These are phyloP conservation scores for Penicillium sp. DNA, from an alignment of 2,329 filamentous ascomycete species.

Conservation along the genomic window DNA sequence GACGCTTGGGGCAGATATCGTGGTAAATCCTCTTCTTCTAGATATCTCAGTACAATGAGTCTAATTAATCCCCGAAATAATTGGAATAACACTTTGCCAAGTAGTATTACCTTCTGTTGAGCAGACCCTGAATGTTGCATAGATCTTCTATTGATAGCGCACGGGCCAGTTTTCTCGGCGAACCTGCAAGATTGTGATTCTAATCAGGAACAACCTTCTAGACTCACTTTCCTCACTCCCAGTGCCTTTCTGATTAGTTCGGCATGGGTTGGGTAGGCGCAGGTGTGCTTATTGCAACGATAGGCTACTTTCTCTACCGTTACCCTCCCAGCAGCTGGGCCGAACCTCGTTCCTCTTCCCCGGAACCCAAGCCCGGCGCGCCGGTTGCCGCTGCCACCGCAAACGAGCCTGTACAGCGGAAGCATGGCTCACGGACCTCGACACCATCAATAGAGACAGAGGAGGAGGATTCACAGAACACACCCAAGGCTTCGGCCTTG, in stretches of 20 bases:
- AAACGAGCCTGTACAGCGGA: slow-evolving; percentile 8
- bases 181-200: slow-evolving; percentile 9
- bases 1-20: not conserved
- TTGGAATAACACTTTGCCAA: not conserved
- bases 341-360: slow-evolving; percentile 8
- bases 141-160: slow-evolving; percentile 6
- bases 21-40: not conserved
- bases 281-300: slow-evolving; percentile 32
- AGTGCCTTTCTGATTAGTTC: slow-evolving; percentile 6
- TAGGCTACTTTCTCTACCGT: slow-evolving; percentile 35
- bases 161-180: slow-evolving; percentile 13
- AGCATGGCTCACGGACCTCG: slow-evolving; percentile 5
- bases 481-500: slow-evolving; percentile 31
- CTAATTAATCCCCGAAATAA: not conserved
- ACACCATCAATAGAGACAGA: slow-evolving; percentile 10
- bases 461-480: slow-evolving; percentile 25
- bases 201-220: not conserved
- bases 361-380: slow-evolving; percentile 16
- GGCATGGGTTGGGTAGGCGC: slow-evolving; percentile 39
- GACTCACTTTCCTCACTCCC: not conserved
- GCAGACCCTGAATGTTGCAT: not conserved
- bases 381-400: slow-evolving; percentile 6
- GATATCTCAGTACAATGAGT: not conserved
- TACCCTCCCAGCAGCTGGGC: slow-evolving; percentile 32
- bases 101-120: not conserved